Evolutionary conservation across 1,284 basidiomycete genomes (phyloP).

Genomic region (Thecaphora thlaspeos): DNA sequence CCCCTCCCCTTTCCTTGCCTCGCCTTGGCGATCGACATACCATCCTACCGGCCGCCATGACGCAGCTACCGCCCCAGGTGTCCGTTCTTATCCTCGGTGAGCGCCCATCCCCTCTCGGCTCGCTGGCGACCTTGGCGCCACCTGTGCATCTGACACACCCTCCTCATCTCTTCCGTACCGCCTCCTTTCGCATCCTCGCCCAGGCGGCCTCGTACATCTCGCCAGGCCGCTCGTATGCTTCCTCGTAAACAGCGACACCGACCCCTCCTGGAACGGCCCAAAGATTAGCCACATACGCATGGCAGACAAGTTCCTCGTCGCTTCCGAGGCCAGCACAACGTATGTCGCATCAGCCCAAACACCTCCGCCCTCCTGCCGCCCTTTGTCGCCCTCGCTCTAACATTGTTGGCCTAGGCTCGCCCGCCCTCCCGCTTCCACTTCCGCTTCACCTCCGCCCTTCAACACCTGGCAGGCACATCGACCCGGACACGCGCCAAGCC

Average conservation of each 20-base stretch:
- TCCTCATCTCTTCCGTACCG: too few species aligned
- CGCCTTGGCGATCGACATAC: too few species aligned
- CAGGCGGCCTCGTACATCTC: constrained; percentile 25
- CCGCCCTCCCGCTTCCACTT: too few species aligned
- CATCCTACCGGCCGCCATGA: too few species aligned
- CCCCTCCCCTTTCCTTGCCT: too few species aligned
- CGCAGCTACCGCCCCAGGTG: constrained; percentile 11
- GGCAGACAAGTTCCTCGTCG: constrained; percentile 40
- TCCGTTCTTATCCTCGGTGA: constrained; percentile 36
- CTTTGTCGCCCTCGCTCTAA: neutral
- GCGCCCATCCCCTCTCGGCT: neutral
- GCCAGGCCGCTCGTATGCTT: constrained; percentile 31
- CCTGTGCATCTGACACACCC: too few species aligned
- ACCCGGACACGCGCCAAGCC: constrained; percentile 23
- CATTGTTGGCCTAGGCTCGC: too few species aligned
- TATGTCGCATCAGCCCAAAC: neutral
- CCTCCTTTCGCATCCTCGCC: too few species aligned
- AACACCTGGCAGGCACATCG: constrained; percentile 8
- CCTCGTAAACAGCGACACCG: constrained; percentile 11
- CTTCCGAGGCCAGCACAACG: constrained; percentile 17
- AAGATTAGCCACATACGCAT: constrained; percentile 33
- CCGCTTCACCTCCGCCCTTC: neutral
- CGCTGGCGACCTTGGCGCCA: too few species aligned
- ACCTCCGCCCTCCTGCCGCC: neutral
- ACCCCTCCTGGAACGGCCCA: constrained; percentile 3